Percentiles rank a stretch among this genome's conserved stretches.
Conservation (phyloP, 2,329 filamentous ascomycete genomes). For the Pseudogymnoascus sp. region DNA sequence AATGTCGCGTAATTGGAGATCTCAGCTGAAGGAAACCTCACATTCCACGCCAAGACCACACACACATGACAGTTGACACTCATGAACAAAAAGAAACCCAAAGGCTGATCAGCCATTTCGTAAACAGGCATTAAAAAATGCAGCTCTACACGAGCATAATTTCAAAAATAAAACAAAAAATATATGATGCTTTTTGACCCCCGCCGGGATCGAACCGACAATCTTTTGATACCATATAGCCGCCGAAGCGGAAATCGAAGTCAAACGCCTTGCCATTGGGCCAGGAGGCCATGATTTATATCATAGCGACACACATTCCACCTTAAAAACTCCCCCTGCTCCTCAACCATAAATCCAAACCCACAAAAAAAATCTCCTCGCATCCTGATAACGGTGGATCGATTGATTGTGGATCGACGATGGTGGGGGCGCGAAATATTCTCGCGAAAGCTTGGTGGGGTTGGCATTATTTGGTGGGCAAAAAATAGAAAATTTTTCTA, state of each 20-base stretch:
- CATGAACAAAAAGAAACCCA: background rate
- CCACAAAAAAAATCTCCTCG: background rate
- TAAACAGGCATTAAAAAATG: background rate
- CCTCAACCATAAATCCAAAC: background rate
- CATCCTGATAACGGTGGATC: background rate
- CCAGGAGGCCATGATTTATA: conserved; percentile 29
- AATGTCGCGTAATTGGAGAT: background rate
- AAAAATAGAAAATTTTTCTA: background rate
- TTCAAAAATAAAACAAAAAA: background rate
- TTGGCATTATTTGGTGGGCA: background rate
- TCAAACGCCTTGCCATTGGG: conserved; percentile 53
- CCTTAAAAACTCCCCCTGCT: background rate
- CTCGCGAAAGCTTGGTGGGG: background rate
- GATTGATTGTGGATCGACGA: background rate
- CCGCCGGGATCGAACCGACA: conserved; percentile 30
- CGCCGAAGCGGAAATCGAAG: conserved; percentile 33
- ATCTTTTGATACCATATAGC: conserved; percentile 31
- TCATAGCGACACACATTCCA: background rate
- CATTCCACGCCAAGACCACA: background rate
- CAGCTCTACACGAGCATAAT: background rate
- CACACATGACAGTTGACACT: too few species aligned
- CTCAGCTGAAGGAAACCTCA: background rate
- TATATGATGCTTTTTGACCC: conserved; percentile 11
- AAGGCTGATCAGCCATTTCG: background rate
- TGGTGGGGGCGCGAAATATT: background rate